Base-by-base conservation (phyloP, 2,329 filamentous ascomycete genomes). In the Cladophialophora immunda region DNA sequence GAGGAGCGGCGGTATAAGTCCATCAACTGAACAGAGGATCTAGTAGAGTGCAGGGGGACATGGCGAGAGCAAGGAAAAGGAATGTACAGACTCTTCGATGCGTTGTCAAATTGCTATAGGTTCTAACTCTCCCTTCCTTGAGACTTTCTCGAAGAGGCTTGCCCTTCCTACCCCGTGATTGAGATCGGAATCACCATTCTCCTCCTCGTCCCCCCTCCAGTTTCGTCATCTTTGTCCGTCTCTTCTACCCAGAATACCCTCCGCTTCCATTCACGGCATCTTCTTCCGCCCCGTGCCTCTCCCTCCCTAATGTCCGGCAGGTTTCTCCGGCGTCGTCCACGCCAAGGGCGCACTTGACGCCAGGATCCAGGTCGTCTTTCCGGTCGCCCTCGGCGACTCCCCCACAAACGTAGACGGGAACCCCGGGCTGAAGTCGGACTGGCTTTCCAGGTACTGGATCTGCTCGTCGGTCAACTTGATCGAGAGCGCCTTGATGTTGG, bases 401-500 rank as follows among this genome's bases (percentile, higher is more conserved):
- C 61, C 63, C 27, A 68, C 71, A 45, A 85, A 78, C 67, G 74
- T 78, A 71, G 76, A 74, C 0, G 86, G 86, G 76, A 87, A 89
- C 0, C 87, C 87, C 32, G 81, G 30, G n/a, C 88, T 83, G 69
- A 90, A 89, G 2, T 79, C 73, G 50, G 77, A 76, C 19, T 84
- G 82, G 4, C 74, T 76, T 69, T 90, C 86, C 63, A 90, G 85
- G 67, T 84, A 81, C 34, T 79, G 74, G 13, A 89, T 79, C 64
- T 90, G 84, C 17, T 85, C 81, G 0, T 82, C 78, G 0, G 81
- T 82, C 62, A 89, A 76, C 36, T 75, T 72, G 47, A 89, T 74
- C 4, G 75, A 80, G 64, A 94, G 81, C 0, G 89, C 89, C 73
- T 89, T 85, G 70, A 93, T 90, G 73, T 92, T 93, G 65, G 83